Conservation (phyloP, 2,329 filamentous ascomycete genomes). For the Waltergamsia citrina region DNA sequence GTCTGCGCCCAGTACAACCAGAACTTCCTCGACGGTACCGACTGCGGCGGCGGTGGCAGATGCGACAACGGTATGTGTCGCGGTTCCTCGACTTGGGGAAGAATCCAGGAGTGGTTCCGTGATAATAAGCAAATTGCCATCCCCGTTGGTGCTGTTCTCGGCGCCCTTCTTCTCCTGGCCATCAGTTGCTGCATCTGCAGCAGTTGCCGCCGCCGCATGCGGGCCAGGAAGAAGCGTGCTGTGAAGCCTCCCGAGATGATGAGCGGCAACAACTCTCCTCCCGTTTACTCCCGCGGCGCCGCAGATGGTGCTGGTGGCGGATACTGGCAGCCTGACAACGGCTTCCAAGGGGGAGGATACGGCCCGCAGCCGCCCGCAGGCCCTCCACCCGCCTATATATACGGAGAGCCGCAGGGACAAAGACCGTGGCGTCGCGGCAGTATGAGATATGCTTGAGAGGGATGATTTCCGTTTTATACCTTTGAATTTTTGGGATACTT, state of each 20-base stretch:
- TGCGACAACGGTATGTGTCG: conserved; percentile 73
- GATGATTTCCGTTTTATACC: too few species aligned
- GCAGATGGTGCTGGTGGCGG: background rate
- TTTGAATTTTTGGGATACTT: too few species aligned
- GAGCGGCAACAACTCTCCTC: conserved; percentile 4
- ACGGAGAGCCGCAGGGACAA: conserved; percentile 4
- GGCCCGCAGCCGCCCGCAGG: background rate
- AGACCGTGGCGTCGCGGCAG: conserved; percentile 7
- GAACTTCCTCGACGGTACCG: conserved; percentile 88
- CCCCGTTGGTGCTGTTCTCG: conserved; percentile 62
- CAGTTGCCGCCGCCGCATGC: conserved; percentile 17
- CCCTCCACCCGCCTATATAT: background rate
- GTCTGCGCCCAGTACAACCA: conserved; percentile 72
- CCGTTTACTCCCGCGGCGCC: background rate
- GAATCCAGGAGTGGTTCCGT: conserved; percentile 67
- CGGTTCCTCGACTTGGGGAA: conserved; percentile 58
- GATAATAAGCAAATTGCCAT: conserved; percentile 76
- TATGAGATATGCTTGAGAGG: conserved; percentile 14
- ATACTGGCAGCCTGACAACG: background rate
- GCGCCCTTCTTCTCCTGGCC: conserved; percentile 54
- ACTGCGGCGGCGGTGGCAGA: conserved; percentile 68
- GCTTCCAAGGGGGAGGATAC: background rate
- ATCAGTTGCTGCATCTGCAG: conserved; percentile 58
- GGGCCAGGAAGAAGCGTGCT: conserved; percentile 7
- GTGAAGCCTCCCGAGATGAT: conserved; percentile 14